Evolutionary conservation across 768 basidiomycete genomes (phyloP).

Genomic region (Lentinula aciculospora): DNA sequence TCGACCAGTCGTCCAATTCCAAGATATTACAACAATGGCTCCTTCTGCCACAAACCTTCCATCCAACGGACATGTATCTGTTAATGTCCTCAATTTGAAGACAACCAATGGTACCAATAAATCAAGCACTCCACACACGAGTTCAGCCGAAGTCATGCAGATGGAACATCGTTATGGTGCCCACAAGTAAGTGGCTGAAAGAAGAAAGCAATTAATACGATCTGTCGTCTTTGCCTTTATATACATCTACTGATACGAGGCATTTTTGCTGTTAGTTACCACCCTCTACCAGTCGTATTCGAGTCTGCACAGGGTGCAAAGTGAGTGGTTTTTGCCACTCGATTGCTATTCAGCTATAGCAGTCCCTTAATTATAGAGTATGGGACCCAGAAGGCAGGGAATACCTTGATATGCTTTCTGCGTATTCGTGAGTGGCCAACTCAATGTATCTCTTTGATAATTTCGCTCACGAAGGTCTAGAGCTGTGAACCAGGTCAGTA

Average conservation of each 20-base stretch:
- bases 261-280: conserved; percentile 70
- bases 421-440: conserved; percentile 73
- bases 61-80: neutral
- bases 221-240: conserved; percentile 15
- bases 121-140: conserved; percentile 17
- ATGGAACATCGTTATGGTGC: conserved; percentile 81
- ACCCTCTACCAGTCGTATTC: conserved; percentile 92
- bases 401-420: conserved; percentile 97
- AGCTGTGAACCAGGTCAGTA: conserved; percentile 79
- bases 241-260: conserved; percentile 28
- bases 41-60: neutral
- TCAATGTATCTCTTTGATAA: conserved; percentile 3
- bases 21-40: neutral
- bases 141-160: conserved; percentile 67
- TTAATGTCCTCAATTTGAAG: neutral
- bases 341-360: neutral
- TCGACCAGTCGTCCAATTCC: neutral
- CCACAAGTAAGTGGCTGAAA: conserved; percentile 68
- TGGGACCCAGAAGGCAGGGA: conserved; percentile 95
- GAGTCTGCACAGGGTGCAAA: conserved; percentile 85
- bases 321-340: conserved; percentile 41
- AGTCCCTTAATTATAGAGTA: conserved; percentile 36
- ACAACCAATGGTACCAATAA: neutral
- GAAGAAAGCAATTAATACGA: conserved; percentile 11
- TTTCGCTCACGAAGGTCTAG: conserved; percentile 28